phyloP scores from a whole-genome alignment of 495 filamentous ascomycete genomes.

The Sporormia fimetaria region DNA sequence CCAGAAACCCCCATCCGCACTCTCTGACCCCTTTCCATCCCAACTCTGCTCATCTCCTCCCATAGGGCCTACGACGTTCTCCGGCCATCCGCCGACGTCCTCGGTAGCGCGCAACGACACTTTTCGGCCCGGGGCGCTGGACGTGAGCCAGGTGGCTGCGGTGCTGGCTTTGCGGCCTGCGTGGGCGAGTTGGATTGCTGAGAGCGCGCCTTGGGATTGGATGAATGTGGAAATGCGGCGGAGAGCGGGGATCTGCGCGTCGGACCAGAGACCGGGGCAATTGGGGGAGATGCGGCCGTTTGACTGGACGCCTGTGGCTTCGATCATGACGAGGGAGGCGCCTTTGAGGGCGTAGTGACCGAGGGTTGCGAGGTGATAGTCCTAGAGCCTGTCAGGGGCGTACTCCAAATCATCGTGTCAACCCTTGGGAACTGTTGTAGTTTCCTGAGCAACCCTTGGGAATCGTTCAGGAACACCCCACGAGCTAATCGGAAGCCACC shows the following conservation, averaged over 20 bases:
- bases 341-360: constrained; percentile 35
- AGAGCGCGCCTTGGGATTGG: constrained; percentile 56
- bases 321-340: constrained; percentile 55
- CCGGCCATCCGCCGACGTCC: constrained; percentile 51
- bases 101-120: constrained; percentile 36
- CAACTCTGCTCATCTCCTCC: constrained; percentile 31
- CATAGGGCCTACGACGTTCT: constrained; percentile 45
- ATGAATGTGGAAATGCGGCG: constrained; percentile 55
- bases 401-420: too few species aligned
- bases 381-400: too few species aligned
- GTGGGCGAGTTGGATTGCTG: constrained; percentile 66
- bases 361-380: constrained; percentile 21
- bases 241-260: constrained; percentile 55
- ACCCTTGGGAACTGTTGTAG: too few species aligned
- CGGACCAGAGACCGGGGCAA: constrained; percentile 61
- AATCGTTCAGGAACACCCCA: too few species aligned
- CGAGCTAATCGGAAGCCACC: too few species aligned
- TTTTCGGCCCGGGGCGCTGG: constrained; percentile 22
- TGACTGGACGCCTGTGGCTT: constrained; percentile 58
- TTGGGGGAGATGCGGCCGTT: constrained; percentile 71
- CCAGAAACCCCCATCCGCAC: constrained; percentile 7
- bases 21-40: constrained; percentile 39
- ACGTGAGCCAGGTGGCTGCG: constrained; percentile 53
- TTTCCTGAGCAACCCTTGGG: too few species aligned
- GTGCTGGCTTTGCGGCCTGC: constrained; percentile 65